Percentiles rank a stretch among this genome's conserved stretches.
Evolutionary conservation across 2,329 filamentous ascomycete genomes (phyloP).

Genomic region (Neurospora crassa): DNA sequence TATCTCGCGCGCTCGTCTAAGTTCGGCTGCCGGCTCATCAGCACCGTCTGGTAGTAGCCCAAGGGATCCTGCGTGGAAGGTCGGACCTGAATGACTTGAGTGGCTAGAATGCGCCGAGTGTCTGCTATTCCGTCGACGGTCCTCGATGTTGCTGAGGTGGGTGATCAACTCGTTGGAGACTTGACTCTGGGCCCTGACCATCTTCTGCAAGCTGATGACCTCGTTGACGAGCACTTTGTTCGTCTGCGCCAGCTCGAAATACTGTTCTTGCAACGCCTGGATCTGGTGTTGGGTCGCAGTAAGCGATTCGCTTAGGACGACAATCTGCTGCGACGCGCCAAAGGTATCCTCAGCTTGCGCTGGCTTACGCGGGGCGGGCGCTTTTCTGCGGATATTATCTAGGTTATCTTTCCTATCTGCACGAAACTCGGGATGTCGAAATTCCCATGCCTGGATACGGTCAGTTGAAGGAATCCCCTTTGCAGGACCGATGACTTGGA

Average conservation of each 20-base stretch:
- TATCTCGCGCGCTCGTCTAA: constrained; percentile 48
- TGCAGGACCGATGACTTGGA: neutral
- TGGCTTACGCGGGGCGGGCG: constrained; percentile 76
- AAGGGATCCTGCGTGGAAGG: constrained; percentile 31
- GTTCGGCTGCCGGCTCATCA: constrained; percentile 38
- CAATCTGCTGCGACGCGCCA: constrained; percentile 77
- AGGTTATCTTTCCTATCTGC: constrained; percentile 92
- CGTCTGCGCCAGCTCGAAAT: constrained; percentile 62
- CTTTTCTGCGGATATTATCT: constrained; percentile 93
- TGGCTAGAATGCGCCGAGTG: constrained; percentile 27
- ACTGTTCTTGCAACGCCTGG: constrained; percentile 75
- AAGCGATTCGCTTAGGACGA: constrained; percentile 78
- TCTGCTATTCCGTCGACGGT: constrained; percentile 33
- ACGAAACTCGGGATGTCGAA: constrained; percentile 94
- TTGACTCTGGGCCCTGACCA: constrained; percentile 48
- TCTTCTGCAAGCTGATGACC: constrained; percentile 50
- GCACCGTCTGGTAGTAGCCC: constrained; percentile 35
- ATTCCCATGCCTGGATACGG: constrained; percentile 69
- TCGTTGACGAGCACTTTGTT: constrained; percentile 55
- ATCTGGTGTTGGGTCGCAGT: constrained; percentile 88
- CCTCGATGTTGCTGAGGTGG: constrained; percentile 41
- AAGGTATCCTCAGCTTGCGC: constrained; percentile 59
- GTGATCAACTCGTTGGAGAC: constrained; percentile 48
- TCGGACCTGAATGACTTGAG: constrained; percentile 27
- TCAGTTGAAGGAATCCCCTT: constrained; percentile 20